Evolutionary conservation across 257 asterid genomes (phyloP), one percentile per base, ranked within the genome.

Genomic region (Lantana camara): DNA sequence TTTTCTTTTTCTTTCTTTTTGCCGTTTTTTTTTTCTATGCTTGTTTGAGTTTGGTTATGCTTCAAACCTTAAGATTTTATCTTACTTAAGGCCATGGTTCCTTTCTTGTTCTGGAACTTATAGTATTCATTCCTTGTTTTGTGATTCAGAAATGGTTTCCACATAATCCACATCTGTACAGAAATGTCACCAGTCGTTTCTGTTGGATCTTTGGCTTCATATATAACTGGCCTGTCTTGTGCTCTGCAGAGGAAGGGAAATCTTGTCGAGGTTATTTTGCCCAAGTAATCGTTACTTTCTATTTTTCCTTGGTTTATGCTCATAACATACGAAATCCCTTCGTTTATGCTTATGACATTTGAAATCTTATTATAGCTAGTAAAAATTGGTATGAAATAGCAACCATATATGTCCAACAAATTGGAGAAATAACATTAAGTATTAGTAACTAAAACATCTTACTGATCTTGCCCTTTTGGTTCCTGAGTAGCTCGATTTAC

Each of bases 121-220:
- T 51, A 37, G 48, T 64, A 41, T 50, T 29, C 7, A 48, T 63
- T n/a, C n/a, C n/a, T 20, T 30, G 23, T 42, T 64, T 69, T 67
- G 9, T 73, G 61, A 35, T 64, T 61, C 88, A 89, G 95, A 86
- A 75, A 70, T 16, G 76, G 90, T 7, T 73, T 80, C 62, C 97
- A 90, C 74, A 65, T 87, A 62, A 73, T 90, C 75, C 97, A 87
- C 82, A 80, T 90, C 64, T 83, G 88, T 68, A 78, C 97, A 63
- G 97, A 90, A 82, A 90, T 90, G 97, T 90, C 82, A 66, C 97
- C 97, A 16, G 82, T 89, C 68, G 84, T 78, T 21, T 83, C 86
- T 34, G 86, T 79, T 74, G 91, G 95, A 75, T 68, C 89, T 66
- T 80, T 90, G 83, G 95, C 91, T 47, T 68, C 86, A 64, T 87